Conservation (phyloP, 2,329 filamentous ascomycete species). For the Colletotrichum siamense region DNA sequence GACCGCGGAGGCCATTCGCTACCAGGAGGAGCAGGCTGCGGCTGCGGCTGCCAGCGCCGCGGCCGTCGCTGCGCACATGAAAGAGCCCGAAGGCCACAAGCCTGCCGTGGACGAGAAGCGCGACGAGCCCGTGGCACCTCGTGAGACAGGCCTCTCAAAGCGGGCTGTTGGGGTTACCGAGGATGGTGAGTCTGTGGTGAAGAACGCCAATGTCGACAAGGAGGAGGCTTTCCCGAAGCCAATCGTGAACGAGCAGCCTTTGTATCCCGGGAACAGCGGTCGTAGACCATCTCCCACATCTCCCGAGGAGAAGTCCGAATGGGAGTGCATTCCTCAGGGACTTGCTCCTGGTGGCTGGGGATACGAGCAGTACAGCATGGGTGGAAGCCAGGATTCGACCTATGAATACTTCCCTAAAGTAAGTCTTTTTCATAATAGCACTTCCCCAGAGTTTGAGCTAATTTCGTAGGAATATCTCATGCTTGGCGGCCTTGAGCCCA, state of each 20-base stretch:
- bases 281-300: constrained; percentile 8
- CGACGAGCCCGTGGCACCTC: not conserved
- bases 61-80: not conserved
- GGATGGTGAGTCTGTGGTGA: constrained; percentile 32
- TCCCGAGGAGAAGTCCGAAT: constrained; percentile 6
- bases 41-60: constrained; percentile 27
- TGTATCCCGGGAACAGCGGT: not conserved
- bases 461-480: constrained; percentile 69
- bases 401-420: constrained; percentile 73
- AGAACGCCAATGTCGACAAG: not conserved
- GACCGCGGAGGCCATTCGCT: constrained; percentile 42
- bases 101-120: constrained; percentile 2
- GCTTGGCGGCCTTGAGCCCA: constrained; percentile 74
- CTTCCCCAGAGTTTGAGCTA: constrained; percentile 11
- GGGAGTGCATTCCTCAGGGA: constrained; percentile 61
- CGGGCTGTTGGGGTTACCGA: constrained; percentile 25
- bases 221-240: not conserved
- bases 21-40: constrained; percentile 39
- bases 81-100: constrained; percentile 31
- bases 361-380: constrained; percentile 61
- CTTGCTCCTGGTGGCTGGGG: constrained; percentile 54
- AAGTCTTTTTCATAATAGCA: not conserved
- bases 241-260: constrained; percentile 4
- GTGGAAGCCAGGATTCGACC: constrained; percentile 71
- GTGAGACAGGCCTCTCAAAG: not conserved